Percentiles rank a stretch among this genome's conserved stretches.
These are phyloP conservation scores for Annulohypoxylon truncatum DNA, from an alignment of 2,329 filamentous ascomycete species.

Conservation along the genomic window DNA sequence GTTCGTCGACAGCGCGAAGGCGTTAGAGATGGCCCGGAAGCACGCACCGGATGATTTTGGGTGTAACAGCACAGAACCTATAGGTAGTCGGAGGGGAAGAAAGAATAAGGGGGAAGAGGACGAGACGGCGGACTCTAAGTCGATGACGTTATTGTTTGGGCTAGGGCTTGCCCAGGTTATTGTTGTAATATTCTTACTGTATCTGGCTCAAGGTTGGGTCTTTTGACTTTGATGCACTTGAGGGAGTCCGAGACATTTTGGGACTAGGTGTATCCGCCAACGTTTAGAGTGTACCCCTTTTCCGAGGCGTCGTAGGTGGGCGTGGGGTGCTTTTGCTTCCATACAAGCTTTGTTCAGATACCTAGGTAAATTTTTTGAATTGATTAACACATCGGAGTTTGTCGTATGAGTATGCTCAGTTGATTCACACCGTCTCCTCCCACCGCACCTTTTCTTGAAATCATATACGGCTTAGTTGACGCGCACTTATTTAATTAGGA, in stretches of 20 bases:
- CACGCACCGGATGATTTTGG: constrained; percentile 49
- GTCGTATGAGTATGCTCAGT: neutral
- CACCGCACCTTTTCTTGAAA: neutral
- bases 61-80: neutral
- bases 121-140: constrained; percentile 8
- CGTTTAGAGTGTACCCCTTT: neutral
- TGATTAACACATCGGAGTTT: neutral
- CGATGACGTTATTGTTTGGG: constrained; percentile 28
- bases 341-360: constrained; percentile 3
- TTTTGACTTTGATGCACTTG: constrained; percentile 19
- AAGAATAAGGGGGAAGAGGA: neutral
- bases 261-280: neutral
- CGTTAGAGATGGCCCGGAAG: constrained; percentile 51
- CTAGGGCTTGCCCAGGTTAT: constrained; percentile 26
- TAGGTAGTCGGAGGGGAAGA: neutral
- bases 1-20: constrained; percentile 58
- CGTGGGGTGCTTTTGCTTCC: neutral
- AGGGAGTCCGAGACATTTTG: constrained; percentile 17
- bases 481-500: neutral
- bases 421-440: neutral
- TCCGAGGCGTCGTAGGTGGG: neutral
- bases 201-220: constrained; percentile 19
- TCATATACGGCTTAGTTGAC: neutral
- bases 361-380: neutral
- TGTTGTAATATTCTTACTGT: constrained; percentile 20